These are phyloP conservation scores for Cymbidium sinense DNA, from an alignment of 106 monocot genomes.

Conservation along the genomic window DNA sequence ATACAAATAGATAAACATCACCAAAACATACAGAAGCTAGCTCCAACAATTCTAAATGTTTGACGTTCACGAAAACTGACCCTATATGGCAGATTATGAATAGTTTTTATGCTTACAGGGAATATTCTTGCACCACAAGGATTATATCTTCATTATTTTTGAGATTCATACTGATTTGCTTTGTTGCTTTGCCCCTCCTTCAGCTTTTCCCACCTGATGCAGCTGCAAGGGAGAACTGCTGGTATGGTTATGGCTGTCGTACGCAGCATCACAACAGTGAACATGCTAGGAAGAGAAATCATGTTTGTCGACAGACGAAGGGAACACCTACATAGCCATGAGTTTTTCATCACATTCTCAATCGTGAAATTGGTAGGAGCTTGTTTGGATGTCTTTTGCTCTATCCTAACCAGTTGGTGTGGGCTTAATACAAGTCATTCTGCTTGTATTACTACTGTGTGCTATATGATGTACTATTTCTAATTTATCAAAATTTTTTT, in stretches of 20 bases:
- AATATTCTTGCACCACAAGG: not conserved
- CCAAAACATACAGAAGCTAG: too few relatives aligned
- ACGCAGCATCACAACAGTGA: slow-evolving; percentile 83
- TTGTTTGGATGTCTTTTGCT: too few relatives aligned
- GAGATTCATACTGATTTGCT: not conserved
- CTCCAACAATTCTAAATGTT: too few relatives aligned
- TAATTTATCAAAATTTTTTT: not conserved
- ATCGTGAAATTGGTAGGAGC: not conserved
- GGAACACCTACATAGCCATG: not conserved
- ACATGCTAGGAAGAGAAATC: slow-evolving; percentile 83
- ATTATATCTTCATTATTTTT: not conserved
- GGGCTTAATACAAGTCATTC: not conserved
- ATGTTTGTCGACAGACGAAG: slow-evolving; percentile 90
- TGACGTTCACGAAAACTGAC: too few relatives aligned
- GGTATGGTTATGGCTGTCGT: slow-evolving; percentile 88
- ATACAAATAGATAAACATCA: too few relatives aligned
- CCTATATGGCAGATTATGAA: not conserved
- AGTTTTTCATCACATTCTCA: not conserved
- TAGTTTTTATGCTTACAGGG: not conserved
- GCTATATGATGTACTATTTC: not conserved
- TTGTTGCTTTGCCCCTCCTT: not conserved
- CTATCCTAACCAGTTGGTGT: too few relatives aligned
- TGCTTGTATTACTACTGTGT: not conserved
- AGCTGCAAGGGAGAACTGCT: slow-evolving; percentile 67
- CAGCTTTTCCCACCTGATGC: slow-evolving; percentile 72